Evolutionary conservation across 257 asterid genomes (phyloP).

Genomic region (Solanum habrochaites): DNA sequence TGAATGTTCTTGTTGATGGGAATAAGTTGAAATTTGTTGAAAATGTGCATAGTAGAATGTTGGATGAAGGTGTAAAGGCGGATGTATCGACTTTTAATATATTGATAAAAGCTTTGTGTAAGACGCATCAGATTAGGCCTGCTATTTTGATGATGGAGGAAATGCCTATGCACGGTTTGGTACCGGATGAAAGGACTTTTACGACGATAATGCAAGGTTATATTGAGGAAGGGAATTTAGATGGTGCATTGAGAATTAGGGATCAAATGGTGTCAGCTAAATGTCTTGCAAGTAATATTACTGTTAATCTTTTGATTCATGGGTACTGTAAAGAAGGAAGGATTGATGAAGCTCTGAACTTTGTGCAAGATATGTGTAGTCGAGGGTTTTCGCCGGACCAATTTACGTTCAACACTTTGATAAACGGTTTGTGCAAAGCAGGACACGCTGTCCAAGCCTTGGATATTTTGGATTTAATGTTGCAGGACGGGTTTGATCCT

Average conservation of each 20-base stretch:
- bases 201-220: constrained; percentile 88
- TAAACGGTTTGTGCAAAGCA: constrained; percentile 67
- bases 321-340: constrained; percentile 77
- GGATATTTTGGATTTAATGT: constrained; percentile 79
- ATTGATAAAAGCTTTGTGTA: constrained; percentile 82
- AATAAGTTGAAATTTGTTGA: constrained; percentile 69
- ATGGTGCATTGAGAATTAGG: constrained; percentile 66
- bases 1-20: constrained; percentile 85
- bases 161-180: constrained; percentile 54
- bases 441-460: constrained; percentile 69
- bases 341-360: constrained; percentile 60
- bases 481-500: constrained; percentile 72
- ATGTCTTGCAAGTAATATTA: constrained; percentile 46
- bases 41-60: constrained; percentile 63
- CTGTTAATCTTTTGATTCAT: constrained; percentile 60
- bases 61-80: constrained; percentile 32
- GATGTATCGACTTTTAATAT: constrained; percentile 81
- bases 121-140: constrained; percentile 84
- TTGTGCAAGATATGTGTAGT: constrained; percentile 50
- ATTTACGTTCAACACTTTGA: constrained; percentile 67
- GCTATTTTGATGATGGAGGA: constrained; percentile 93
- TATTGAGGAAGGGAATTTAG: constrained; percentile 71
- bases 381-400: constrained; percentile 68
- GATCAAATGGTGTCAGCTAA: constrained; percentile 66
- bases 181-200: constrained; percentile 80